These are phyloP conservation scores for Naganishia friedmannii DNA, from an alignment of 768 basidiomycete species.

Conservation along the genomic window DNA sequence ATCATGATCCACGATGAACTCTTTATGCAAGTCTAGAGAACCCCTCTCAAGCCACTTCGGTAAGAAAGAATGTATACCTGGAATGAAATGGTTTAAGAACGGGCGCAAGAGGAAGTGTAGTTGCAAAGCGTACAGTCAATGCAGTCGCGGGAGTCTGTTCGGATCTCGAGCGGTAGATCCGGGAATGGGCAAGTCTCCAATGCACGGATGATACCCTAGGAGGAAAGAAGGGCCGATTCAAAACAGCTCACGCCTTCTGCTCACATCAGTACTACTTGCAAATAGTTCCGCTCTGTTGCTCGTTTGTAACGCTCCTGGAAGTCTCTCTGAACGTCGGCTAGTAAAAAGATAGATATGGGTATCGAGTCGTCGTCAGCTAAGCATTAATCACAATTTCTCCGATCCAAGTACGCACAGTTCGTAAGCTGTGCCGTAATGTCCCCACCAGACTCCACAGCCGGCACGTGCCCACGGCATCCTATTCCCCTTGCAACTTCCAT, in stretches of 20 bases:
- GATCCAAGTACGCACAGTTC: no score
- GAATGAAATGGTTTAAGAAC: background rate
- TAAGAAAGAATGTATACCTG: background rate
- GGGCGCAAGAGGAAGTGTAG: background rate
- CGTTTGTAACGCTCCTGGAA: no score
- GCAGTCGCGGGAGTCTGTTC: background rate
- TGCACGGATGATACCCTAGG: background rate
- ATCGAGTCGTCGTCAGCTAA: no score
- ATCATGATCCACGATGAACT: background rate
- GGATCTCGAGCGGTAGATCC: background rate
- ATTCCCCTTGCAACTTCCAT: background rate
- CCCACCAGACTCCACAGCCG: background rate
- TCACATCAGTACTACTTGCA: background rate
- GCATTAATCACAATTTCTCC: no score
- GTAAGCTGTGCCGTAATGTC: background rate
- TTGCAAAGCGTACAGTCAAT: background rate
- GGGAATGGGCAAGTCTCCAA: background rate
- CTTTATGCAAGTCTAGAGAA: background rate
- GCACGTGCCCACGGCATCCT: background rate
- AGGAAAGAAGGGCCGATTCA: background rate
- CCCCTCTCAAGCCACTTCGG: background rate
- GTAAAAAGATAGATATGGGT: no score
- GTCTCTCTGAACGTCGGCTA: no score
- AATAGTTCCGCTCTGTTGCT: background rate
- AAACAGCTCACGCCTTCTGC: background rate